phyloP scores from a whole-genome alignment of 2,329 filamentous ascomycete species.

The Phyllosticta citrichinensis region DNA sequence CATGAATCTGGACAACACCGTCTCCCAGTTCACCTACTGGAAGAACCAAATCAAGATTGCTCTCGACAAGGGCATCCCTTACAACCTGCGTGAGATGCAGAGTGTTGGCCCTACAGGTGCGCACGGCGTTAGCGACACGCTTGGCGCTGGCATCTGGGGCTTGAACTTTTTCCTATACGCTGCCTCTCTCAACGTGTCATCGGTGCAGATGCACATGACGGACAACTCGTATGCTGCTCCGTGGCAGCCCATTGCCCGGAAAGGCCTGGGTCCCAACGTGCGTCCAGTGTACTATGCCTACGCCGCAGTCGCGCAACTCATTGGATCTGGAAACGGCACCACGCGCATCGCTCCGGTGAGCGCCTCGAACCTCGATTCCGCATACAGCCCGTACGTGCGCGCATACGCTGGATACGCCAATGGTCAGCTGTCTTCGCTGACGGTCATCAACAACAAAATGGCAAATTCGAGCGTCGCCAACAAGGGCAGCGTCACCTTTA shows the following conservation, averaged over 20 bases:
- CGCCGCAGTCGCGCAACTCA: constrained; percentile 41
- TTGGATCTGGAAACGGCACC: constrained; percentile 37
- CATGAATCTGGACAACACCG: constrained; percentile 37
- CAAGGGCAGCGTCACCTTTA: constrained; percentile 32
- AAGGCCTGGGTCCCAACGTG: constrained; percentile 25
- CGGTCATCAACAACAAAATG: constrained; percentile 38
- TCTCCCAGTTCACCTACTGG: constrained; percentile 40
- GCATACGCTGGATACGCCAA: constrained; percentile 38
- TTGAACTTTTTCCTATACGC: constrained; percentile 44
- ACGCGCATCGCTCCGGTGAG: constrained; percentile 33
- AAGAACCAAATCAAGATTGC: constrained; percentile 34
- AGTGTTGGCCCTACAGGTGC: constrained; percentile 41
- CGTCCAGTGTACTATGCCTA: constrained; percentile 42
- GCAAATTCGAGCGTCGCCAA: constrained; percentile 30
- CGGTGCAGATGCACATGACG: constrained; percentile 45
- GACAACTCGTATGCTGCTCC: constrained; percentile 42
- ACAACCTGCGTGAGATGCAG: constrained; percentile 43
- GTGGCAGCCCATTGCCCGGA: constrained; percentile 37
- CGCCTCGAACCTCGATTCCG: constrained; percentile 21
- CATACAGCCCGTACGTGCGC: constrained; percentile 33
- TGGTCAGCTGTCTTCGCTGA: constrained; percentile 31
- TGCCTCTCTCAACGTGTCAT: constrained; percentile 37
- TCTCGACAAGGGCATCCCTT: constrained; percentile 33
- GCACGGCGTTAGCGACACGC: constrained; percentile 37
- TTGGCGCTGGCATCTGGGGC: constrained; percentile 42